Conservation (phyloP, 306 rosid species). For the Lathyrus aphaca region DNA sequence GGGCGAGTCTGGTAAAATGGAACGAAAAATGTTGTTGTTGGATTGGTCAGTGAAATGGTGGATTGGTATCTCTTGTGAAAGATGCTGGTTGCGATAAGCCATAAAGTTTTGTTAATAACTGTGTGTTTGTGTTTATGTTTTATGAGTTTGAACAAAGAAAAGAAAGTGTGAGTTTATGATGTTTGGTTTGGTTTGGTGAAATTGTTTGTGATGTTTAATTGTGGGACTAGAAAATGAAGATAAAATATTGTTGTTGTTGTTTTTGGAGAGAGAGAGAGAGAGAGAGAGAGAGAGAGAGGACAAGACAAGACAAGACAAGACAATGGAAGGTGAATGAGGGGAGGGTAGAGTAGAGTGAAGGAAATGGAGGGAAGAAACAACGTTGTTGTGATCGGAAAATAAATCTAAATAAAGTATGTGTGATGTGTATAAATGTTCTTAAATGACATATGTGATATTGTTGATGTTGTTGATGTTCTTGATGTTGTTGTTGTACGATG, state of each 20-base stretch:
- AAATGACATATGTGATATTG: no score
- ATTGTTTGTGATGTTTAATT: slow-evolving; percentile 21
- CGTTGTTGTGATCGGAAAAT: slow-evolving; percentile 40
- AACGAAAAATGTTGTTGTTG: slow-evolving; percentile 36
- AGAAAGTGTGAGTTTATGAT: slow-evolving; percentile 9
- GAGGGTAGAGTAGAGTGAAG: slow-evolving; percentile 8
- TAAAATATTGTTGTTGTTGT: slow-evolving; percentile 29
- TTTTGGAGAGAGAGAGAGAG: slow-evolving; percentile 2
- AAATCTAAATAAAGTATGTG: slow-evolving; percentile 9
- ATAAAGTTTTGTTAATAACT: slow-evolving; percentile 28
- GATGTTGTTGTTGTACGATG: no score
- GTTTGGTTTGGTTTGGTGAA: slow-evolving; percentile 27
- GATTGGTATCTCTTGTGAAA: slow-evolving; percentile 65
- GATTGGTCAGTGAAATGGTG: slow-evolving; percentile 70
- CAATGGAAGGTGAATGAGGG: neutral
- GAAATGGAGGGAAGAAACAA: slow-evolving; percentile 20
- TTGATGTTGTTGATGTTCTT: no score
- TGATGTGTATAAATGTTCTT: neutral
- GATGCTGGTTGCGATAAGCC: slow-evolving; percentile 78
- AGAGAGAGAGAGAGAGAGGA: no score
- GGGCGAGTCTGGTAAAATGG: slow-evolving; percentile 49
- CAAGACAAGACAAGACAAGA: slow-evolving; percentile 5
- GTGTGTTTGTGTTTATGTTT: neutral
- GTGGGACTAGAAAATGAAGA: slow-evolving; percentile 27
- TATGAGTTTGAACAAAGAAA: neutral